phyloP scores from a whole-genome alignment of 257 asterid species.

The Rauvolfia tetraphylla region DNA sequence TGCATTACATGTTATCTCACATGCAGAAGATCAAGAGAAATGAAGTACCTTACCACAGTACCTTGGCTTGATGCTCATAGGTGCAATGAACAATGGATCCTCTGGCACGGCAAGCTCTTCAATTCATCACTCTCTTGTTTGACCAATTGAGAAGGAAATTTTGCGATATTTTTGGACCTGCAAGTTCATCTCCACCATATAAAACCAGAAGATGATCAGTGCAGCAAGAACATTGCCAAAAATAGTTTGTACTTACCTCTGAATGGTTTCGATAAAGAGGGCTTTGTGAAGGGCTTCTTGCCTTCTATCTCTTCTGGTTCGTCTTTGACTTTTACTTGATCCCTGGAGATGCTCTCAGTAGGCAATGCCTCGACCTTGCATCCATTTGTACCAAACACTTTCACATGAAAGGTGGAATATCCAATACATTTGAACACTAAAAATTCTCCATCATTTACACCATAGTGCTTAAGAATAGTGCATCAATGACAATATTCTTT shows the following conservation, averaged over 20 bases:
- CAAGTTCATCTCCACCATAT: background rate
- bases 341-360: background rate
- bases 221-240: background rate
- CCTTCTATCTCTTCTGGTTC: constrained; percentile 15
- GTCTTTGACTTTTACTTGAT: constrained; percentile 2
- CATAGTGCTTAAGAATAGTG: constrained; percentile 26
- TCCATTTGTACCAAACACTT: constrained; percentile 27
- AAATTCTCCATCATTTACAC: constrained; percentile 33
- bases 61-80: background rate
- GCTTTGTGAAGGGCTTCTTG: constrained; percentile 1
- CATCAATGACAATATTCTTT: too few relatives aligned
- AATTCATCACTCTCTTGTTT: too few relatives aligned
- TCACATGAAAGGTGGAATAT: constrained; percentile 28
- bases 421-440: constrained; percentile 29
- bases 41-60: background rate
- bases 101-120: background rate
- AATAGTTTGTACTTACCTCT: background rate
- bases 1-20: background rate
- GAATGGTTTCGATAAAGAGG: constrained; percentile 1
- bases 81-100: background rate
- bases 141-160: background rate
- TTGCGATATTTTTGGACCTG: background rate
- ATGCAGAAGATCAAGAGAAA: background rate
- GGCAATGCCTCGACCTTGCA: constrained; percentile 30
- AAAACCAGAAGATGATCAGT: background rate